These are phyloP conservation scores for Saccharum spontaneum DNA, from an alignment of 176 grass and related monocot genomes.

Conservation along the genomic window DNA sequence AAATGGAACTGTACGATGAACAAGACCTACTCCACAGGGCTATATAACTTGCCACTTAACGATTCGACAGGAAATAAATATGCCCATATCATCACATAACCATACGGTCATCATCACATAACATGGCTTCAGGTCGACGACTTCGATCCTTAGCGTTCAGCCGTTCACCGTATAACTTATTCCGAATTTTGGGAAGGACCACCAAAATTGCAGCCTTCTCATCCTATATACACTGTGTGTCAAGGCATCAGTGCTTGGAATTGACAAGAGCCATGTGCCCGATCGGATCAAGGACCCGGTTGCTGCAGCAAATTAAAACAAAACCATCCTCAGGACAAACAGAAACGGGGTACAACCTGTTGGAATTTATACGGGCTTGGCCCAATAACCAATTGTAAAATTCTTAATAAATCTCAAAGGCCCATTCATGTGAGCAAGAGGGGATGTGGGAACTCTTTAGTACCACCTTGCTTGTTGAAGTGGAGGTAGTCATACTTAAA, in stretches of 20 bases:
- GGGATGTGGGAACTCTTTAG: too few relatives aligned
- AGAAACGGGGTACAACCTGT: neutral
- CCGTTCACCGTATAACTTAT: slow-evolving; percentile 1
- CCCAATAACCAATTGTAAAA: too few relatives aligned
- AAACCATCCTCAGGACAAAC: neutral
- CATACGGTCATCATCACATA: neutral
- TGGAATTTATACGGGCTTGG: too few relatives aligned
- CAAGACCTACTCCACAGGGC: neutral
- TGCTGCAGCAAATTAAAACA: slow-evolving; percentile 41
- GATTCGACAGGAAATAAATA: neutral
- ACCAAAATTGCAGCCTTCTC: slow-evolving; percentile 33
- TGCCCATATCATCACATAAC: too few relatives aligned
- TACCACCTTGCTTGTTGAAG: too few relatives aligned
- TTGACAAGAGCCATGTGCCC: slow-evolving; percentile 73
- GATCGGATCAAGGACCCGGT: slow-evolving; percentile 86
- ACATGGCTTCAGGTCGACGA: slow-evolving; percentile 18
- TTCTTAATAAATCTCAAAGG: too few relatives aligned
- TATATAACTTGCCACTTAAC: neutral
- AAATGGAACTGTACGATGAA: neutral
- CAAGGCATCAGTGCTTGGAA: slow-evolving; percentile 26
- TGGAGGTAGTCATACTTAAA: too few relatives aligned
- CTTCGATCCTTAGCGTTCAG: neutral
- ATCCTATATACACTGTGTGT: slow-evolving; percentile 1
- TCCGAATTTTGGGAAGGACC: neutral
- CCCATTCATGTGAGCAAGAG: too few relatives aligned